Base-by-base conservation (phyloP, 1,284 basidiomycete species). In the Lentinula novae-zelandiae region DNA sequence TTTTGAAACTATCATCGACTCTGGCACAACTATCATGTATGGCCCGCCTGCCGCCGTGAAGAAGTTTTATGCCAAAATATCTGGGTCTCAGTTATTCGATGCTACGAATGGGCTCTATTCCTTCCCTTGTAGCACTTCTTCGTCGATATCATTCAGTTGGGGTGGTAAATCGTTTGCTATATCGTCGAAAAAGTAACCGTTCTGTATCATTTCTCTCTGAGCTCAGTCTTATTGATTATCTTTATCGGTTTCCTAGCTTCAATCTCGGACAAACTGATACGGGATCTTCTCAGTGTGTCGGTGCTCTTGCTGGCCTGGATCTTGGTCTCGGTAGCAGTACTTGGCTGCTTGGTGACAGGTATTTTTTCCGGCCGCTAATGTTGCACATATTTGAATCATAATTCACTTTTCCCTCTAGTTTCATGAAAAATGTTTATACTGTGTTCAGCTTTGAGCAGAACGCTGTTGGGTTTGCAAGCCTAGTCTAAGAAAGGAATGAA, bases 271-370 rank as follows among this genome's bases (percentile, higher is more conserved):
- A 33, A 22, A 58, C 64, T 10, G 53, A 51, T 9, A 33, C 39
- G 3, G 67, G 67, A 10, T 66, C 66, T 5, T 40, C 62, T 7
- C 59, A 67, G 12, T 72, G 71, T 56, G 64, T 72, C 15, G 69
- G 68, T 40, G 67, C 66, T 1, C 58, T 72, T 36, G 63, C 64
- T 2, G 62, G 42, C 22, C 59, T 62, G 46, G 62, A 67, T 61
- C 51, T 69, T 57, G 67, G 66, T 48, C 55, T 64, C 42, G 65
- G 67, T 50, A 50, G 52, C 33, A 53, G 58, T 17, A 64, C 67
- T 58, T 78, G 74, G 73, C 69, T 79, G 57, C 65, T 76, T 6
- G 77, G 75, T 58, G 74, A 75, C 17, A 53, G 38, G 38, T 52
- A 22, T 38, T 27, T 46, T 20, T 34, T 38, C n/a, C 9, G 13